Base-by-base conservation (phyloP, 2,329 filamentous ascomycete species). In the Furcasterigmium furcatum region DNA sequence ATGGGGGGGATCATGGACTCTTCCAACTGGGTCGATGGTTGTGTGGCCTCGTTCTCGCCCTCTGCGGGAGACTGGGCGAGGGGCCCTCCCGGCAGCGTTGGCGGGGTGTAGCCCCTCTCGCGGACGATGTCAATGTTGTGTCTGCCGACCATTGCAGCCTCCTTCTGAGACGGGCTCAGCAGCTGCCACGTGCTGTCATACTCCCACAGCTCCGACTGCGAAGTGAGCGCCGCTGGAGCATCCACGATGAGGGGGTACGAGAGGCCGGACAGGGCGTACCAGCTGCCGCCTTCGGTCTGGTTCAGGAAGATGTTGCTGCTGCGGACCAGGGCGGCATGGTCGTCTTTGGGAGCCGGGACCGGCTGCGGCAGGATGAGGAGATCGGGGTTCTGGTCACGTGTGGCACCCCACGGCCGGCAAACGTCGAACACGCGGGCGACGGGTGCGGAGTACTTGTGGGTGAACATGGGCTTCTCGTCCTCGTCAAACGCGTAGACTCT, bases 391-490 rank as follows among this genome's bases (percentile, higher is more conserved):
- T 76, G 80, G 39, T 87, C 79, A 10, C 60, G 54, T 1, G 70
- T 65, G n/a, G 81, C 77, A 49, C 84, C 81, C 55, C 81, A 76
- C 1, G 89, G 88, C 22, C 88, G 82, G 35, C 87, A 88, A 18
- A 96, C 81, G 59, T 96, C 91, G 55, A 95, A 96, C 1, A 96
- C 90, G 27, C 89, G 84, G 25, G 87, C 90, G 3, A 96, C 90
- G 0, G 91, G 90, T 2, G 85, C 84, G 1, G 82, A 71, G 46
- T 95, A 82, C 38, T 84, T 82, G 53, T 87, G 80, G 9, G 77
- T 79, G 56, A 89, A 91, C 1, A 83, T 70, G 9, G 79, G 76
- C 4, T 73, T 71, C 18, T 75, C 73, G 54, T 72, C 60, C n/a
- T 68, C 81, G 55, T 92, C 87, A 49, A 94, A 85, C 1, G 88